Evolutionary conservation across 1,284 basidiomycete genomes (phyloP), one percentile per base, ranked within the genome.

Genomic region (Sporisorium exsertum): DNA sequence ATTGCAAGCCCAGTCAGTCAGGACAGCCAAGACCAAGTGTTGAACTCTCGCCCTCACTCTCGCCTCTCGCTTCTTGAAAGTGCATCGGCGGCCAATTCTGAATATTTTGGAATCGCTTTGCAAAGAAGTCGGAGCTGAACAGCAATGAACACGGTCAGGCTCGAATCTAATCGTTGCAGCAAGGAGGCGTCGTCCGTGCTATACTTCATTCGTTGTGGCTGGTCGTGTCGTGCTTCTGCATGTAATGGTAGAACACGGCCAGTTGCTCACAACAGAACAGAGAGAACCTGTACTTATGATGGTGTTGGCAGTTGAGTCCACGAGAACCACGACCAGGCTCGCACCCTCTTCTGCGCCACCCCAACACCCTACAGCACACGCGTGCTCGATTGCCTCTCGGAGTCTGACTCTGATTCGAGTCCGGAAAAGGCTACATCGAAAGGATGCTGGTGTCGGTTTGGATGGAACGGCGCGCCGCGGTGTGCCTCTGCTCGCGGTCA

Each of bases 111-210:
- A 52, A 22, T 52, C 32, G 5, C 20, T 18, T 51, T 37, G 37
- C 42, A 20, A 20, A n/a, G n/a, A 35, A 37, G 32, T 52, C 50
- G 22, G 20, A 37, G 32, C 20, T 35, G 7, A 12, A 33, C 24
- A 49, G 26, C 13, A 2, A 51, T 20, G 49, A 50, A 50, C 50
- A 52, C 50, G 50, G 33, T 33, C 50, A 52, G 33, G 50, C 50
- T 52, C 33, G 12, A 35, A 22, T 1, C 15, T 26, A 52, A 52
- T 22, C 32, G 22, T 35, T 52, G n/a, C n/a, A 47, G 50, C 50
- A 50, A 50, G 49, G 49, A 50, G 49, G 49, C 50, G 50, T 37
- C 22, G 32, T 12, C 32, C 29, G 20, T 20, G 20, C 16, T 29
- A 9, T 5, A 12, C 49, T 49, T 22, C 5, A 18, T 18, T 29